Percentiles rank a stretch among this genome's conserved stretches.
Evolutionary conservation across 257 asterid species (phyloP).

Genomic region (Agastache rugosa): DNA sequence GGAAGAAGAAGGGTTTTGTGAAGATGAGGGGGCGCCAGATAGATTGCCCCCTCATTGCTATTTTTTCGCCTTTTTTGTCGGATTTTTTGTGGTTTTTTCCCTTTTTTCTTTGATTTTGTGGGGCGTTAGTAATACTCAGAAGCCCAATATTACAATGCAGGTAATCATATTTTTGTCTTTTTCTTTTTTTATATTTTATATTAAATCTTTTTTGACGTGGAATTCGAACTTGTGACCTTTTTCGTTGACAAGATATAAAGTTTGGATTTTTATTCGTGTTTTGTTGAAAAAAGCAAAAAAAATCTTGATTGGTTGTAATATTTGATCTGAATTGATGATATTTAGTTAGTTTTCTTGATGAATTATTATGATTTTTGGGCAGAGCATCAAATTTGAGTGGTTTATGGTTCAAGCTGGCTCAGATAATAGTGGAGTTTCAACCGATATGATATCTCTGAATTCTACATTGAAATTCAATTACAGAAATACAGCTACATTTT

Average conservation of each 20-base stretch:
- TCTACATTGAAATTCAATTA: conserved; percentile 62
- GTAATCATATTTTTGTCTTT: conserved; percentile 36
- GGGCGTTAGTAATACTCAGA: conserved; percentile 69
- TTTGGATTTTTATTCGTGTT: background rate
- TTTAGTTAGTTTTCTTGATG: background rate
- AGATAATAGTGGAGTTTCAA: conserved; percentile 67
- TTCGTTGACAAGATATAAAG: background rate
- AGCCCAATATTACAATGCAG: conserved; percentile 61
- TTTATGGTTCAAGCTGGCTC: conserved; percentile 75
- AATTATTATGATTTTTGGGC: conserved; percentile 18
- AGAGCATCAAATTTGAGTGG: conserved; percentile 67
- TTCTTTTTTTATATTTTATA: background rate
- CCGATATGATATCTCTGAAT: conserved; percentile 77
- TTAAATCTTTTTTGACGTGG: background rate
- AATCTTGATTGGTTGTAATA: too few relatives aligned
- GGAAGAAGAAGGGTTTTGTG: conserved; percentile 69
- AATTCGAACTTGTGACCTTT: too few relatives aligned
- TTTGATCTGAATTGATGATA: background rate
- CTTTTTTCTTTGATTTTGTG: conserved; percentile 64
- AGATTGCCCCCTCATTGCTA: conserved; percentile 60
- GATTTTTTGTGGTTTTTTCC: conserved; percentile 59
- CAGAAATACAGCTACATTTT: conserved; percentile 66
- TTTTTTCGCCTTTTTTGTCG: conserved; percentile 55
- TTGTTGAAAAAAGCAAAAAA: too few relatives aligned
- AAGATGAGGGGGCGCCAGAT: conserved; percentile 41